Conservation (phyloP, 2,329 filamentous ascomycete species). For the Epichloe elymi region DNA sequence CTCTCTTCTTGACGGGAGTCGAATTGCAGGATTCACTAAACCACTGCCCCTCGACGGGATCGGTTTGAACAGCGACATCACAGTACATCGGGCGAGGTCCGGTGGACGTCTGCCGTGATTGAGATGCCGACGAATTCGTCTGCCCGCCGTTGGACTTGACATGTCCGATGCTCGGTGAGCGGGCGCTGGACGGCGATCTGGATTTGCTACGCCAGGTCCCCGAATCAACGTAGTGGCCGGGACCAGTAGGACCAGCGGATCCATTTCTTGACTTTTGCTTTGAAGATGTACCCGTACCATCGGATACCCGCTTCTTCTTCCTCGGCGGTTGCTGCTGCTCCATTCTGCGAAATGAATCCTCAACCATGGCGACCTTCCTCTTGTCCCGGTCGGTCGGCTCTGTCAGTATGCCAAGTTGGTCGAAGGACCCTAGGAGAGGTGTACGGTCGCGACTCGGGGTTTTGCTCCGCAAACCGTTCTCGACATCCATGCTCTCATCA, state of each 20-base stretch:
- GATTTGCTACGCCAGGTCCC: constrained; percentile 41
- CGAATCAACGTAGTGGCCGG: constrained; percentile 36
- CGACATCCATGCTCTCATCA: constrained; percentile 40
- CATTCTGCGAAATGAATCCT: constrained; percentile 50
- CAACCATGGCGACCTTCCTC: constrained; percentile 52
- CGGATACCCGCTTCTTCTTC: constrained; percentile 51
- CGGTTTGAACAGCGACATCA: constrained; percentile 41
- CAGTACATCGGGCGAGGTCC: constrained; percentile 31
- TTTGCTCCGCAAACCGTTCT: constrained; percentile 45
- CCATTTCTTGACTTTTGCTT: constrained; percentile 28
- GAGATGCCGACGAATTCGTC: constrained; percentile 14
- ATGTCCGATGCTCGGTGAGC: constrained; percentile 23
- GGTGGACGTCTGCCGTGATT: constrained; percentile 26
- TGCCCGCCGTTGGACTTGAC: constrained; percentile 15
- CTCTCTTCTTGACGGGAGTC: constrained; percentile 29
- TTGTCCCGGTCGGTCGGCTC: constrained; percentile 55
- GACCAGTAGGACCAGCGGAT: constrained; percentile 21
- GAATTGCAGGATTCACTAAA: constrained; percentile 27
- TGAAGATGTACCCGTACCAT: constrained; percentile 28
- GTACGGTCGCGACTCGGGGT: constrained; percentile 54
- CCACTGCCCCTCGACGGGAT: constrained; percentile 40
- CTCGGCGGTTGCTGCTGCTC: constrained; percentile 42
- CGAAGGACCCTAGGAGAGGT: constrained; percentile 46
- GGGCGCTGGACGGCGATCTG: constrained; percentile 32
- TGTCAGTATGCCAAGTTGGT: constrained; percentile 46